Conservation (phyloP, 306 rosid genomes). For the Sphenostylis stenocarpa region DNA sequence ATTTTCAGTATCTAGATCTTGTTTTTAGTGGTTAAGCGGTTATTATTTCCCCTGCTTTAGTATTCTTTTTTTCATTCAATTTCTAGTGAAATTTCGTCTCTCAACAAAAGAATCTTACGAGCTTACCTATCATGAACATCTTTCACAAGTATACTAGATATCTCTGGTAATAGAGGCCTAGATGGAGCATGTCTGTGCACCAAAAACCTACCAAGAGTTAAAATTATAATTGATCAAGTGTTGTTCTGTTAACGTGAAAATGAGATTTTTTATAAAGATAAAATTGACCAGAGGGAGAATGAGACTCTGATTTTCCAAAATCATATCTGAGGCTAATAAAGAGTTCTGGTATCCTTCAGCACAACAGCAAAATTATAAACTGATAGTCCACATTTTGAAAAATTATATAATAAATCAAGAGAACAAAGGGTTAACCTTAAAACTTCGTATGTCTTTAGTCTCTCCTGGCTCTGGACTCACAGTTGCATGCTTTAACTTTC, state of each 20-base stretch:
- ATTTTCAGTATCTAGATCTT: not conserved
- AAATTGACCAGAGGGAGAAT: not conserved
- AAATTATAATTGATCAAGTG: no score
- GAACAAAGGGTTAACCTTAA: constrained; percentile 56
- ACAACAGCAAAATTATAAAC: not conserved
- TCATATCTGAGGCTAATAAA: no score
- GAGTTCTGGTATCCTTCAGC: not conserved
- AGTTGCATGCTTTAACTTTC: constrained; percentile 72
- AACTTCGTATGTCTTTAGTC: constrained; percentile 81
- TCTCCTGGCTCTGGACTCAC: constrained; percentile 85
- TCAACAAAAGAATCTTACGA: not conserved
- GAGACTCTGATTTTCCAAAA: not conserved
- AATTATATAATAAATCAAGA: constrained; percentile 8
- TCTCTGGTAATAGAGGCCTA: constrained; percentile 8
- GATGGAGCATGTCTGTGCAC: not conserved
- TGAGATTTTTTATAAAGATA: no score
- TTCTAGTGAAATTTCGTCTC: not conserved
- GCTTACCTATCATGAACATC: constrained; percentile 8
- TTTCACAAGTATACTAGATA: constrained; percentile 19
- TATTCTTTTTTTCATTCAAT: not conserved
- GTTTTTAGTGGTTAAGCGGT: not conserved
- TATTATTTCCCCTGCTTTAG: not conserved
- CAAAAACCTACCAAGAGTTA: not conserved
- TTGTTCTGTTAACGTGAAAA: not conserved
- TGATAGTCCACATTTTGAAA: constrained; percentile 5